Evolutionary conservation across 2,329 filamentous ascomycete species (phyloP), one percentile per base, ranked within the genome.

Genomic region (Epicoccum nigrum): DNA sequence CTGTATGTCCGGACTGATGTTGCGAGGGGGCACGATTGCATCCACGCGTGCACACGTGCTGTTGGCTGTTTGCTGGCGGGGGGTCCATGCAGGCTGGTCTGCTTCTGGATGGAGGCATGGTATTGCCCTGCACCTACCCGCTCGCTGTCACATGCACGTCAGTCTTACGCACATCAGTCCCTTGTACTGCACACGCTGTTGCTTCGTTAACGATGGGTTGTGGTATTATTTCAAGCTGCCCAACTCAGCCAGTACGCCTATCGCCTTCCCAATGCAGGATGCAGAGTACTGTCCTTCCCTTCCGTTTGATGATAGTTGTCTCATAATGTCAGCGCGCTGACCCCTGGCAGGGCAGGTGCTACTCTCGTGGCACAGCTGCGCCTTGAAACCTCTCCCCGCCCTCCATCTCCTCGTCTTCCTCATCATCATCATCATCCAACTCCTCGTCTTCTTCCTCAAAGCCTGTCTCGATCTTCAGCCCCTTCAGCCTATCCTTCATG

Each of bases 401-500:
- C 33, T 70, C 69, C 38, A 58, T 52, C 56, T 71, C 69, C n/a
- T 77, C 75, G 35, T 83, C 79, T 32, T 80, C 76, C 12, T 77
- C 77, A 1, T 77, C 80, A 7, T 84, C 80, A 7, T 84, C 83
- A 2, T 84, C 82, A 1, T 86, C 84, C 2, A 85, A 83, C 5
- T 90, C 88, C 21, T 76, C 75, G 32, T 79, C 77, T 43, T 80
- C 78, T 16, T 90, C 87, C 64, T 89, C 85, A 67, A 96, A 96
- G 0, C 88, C 89, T 51, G 86, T 87, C 54, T 96, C 89, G 12
- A 97, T 81, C 25, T 79, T 79, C 27, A 77, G 74, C 55, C 86
- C 85, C 62, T 87, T 81, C 58, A 99, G 79, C 33, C 92, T 82
- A 45, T 85, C 82, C 64, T 91, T 87, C 88, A 96, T 91, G 38